A percentile compares a stretch with the other conserved stretches of the same genome.
Conservation (phyloP, 345 rosid species). For the Moringa oleifera region DNA sequence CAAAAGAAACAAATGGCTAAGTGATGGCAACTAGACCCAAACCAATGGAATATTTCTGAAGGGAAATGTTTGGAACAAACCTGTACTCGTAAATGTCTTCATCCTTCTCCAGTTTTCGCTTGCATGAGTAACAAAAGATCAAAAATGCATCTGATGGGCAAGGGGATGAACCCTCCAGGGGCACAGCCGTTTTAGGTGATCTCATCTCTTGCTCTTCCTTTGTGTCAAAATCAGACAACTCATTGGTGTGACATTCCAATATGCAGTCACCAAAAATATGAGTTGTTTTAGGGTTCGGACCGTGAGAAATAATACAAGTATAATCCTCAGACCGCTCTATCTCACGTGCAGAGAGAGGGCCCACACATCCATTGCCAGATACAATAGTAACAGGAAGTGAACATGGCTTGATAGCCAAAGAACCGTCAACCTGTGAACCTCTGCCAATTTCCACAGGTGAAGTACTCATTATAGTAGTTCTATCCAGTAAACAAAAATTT, state of each 20-base stretch:
- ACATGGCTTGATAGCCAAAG: slow-evolving; percentile 25
- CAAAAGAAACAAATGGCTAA: slow-evolving; percentile 2
- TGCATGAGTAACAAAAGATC: slow-evolving; percentile 34
- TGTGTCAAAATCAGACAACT: slow-evolving; percentile 24
- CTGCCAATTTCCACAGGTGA: slow-evolving; percentile 15
- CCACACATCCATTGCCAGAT: slow-evolving; percentile 17
- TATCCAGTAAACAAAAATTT: slow-evolving; percentile 12
- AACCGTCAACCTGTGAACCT: slow-evolving; percentile 12
- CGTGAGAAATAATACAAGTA: slow-evolving; percentile 63
- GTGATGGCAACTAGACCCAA: neutral
- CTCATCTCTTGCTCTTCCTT: slow-evolving; percentile 22
- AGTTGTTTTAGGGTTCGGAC: slow-evolving; percentile 59
- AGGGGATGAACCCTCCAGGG: neutral
- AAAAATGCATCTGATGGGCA: slow-evolving; percentile 21
- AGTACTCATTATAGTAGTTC: slow-evolving; percentile 12
- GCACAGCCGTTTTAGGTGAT: slow-evolving; percentile 17
- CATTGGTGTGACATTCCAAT: slow-evolving; percentile 45
- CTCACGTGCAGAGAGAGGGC: slow-evolving; percentile 43
- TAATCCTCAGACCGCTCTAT: slow-evolving; percentile 70
- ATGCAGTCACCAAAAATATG: slow-evolving; percentile 54
- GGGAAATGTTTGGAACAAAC: slow-evolving; percentile 18
- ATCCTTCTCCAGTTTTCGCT: slow-evolving; percentile 23
- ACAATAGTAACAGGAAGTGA: slow-evolving; percentile 38
- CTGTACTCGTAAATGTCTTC: slow-evolving; percentile 31
- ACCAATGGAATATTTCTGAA: slow-evolving; percentile 3